A percentile compares a stretch with the other conserved stretches of the same genome.
Conservation (phyloP, 2,329 filamentous ascomycete species). For the Colletotrichum brevisporum region DNA sequence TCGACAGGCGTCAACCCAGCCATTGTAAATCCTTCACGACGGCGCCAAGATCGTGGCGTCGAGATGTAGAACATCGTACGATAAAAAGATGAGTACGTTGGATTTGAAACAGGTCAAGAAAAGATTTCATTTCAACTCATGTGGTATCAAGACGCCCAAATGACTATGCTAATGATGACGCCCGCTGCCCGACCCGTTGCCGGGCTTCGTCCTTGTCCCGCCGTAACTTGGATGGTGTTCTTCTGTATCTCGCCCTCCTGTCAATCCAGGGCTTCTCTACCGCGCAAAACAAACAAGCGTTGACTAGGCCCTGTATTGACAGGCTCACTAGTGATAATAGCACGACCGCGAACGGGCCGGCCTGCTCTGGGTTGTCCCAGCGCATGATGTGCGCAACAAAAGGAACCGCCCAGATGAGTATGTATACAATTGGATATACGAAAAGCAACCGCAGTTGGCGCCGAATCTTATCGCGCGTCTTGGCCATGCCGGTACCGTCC, state of each 20-base stretch:
- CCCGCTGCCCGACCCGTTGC: conserved; percentile 23
- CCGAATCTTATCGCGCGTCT: conserved; percentile 69
- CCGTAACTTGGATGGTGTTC: conserved; percentile 25
- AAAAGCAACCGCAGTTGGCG: conserved; percentile 81
- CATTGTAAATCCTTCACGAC: too few relatives aligned
- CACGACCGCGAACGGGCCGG: conserved; percentile 67
- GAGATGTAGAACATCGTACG: neutral
- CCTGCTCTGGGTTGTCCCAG: conserved; percentile 58
- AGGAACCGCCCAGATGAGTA: conserved; percentile 79
- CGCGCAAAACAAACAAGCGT: conserved; percentile 77
- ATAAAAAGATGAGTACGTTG: neutral
- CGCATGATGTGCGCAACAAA: conserved; percentile 75
- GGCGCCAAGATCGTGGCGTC: neutral
- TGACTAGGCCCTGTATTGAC: conserved; percentile 75
- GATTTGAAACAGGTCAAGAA: neutral
- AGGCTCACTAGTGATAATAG: conserved; percentile 71
- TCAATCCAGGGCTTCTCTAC: conserved; percentile 78
- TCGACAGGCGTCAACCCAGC: neutral
- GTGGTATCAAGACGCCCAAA: conserved; percentile 37
- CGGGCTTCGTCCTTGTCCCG: conserved; percentile 35
- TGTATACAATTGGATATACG: conserved; percentile 82
- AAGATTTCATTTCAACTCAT: conserved; percentile 34
- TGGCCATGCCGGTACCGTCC: conserved; percentile 48
- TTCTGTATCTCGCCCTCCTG: conserved; percentile 22
- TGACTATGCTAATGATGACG: conserved; percentile 37